These are phyloP conservation scores for Fabrea salina DNA, from an alignment of 169 alveolate genomes.

Conservation along the genomic window DNA sequence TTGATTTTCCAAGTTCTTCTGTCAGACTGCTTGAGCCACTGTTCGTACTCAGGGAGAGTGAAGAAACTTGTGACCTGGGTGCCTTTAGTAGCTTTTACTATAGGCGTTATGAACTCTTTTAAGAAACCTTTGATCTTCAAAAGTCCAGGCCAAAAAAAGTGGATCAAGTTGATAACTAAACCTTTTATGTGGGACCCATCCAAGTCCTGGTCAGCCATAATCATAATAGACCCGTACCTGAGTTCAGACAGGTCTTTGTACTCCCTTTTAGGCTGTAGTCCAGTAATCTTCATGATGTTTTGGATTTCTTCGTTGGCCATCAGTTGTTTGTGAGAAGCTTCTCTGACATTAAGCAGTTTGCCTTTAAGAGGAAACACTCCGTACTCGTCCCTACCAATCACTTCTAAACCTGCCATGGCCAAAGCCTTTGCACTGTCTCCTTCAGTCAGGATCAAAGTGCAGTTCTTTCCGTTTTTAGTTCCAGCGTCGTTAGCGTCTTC, in stretches of 20 bases:
- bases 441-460: slow-evolving; percentile 98
- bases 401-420: slow-evolving; percentile 98
- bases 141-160: slow-evolving; percentile 98
- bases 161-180: slow-evolving; percentile 96
- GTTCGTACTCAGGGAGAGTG: slow-evolving; percentile 97
- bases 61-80: slow-evolving; percentile 89
- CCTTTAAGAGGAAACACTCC: slow-evolving; percentile 99
- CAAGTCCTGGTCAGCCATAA: slow-evolving; percentile 99
- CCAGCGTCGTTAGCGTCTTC: slow-evolving; percentile 99
- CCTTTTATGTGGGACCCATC: slow-evolving; percentile 99
- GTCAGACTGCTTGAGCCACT: slow-evolving; percentile 88
- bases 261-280: slow-evolving; percentile 82
- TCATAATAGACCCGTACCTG: slow-evolving; percentile 98
- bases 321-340: slow-evolving; percentile 93
- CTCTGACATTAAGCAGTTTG: slow-evolving; percentile 98
- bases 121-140: slow-evolving; percentile 94
- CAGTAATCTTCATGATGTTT: slow-evolving; percentile 93
- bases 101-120: slow-evolving; percentile 98
- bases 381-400: slow-evolving; percentile 97
- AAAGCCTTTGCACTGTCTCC: slow-evolving; percentile 99
- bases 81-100: slow-evolving; percentile 95
- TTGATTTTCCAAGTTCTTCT: slow-evolving; percentile 93
- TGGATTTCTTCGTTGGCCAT: slow-evolving; percentile 96
- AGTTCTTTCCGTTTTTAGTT: slow-evolving; percentile 88
- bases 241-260: slow-evolving; percentile 85